These are phyloP conservation scores for Taphrina wiesneri DNA, from an alignment of 1,139 yeast genomes.

Conservation along the genomic window DNA sequence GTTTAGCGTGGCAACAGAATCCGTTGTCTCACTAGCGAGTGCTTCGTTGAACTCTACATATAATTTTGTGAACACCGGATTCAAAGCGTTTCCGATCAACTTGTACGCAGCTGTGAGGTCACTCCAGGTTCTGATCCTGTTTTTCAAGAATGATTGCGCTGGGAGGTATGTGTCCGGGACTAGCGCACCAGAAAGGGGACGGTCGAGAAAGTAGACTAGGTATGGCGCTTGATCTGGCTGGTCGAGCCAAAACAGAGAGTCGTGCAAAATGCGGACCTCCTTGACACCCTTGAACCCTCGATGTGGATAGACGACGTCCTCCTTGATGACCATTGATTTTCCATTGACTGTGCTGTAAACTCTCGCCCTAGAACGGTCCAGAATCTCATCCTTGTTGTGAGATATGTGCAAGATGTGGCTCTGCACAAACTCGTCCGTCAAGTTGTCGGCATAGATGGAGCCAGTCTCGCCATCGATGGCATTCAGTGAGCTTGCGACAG, in stretches of 20 bases:
- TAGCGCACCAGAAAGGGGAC: slow-evolving; percentile 22
- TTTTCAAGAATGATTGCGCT: not conserved
- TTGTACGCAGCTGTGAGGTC: not conserved
- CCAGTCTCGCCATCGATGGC: slow-evolving; percentile 26
- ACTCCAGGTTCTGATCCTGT: slow-evolving; percentile 2
- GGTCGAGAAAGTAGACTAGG: slow-evolving; percentile 32
- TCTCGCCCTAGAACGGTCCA: slow-evolving; percentile 45
- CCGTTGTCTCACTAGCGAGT: not conserved
- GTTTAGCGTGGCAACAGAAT: not conserved
- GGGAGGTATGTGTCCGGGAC: not conserved
- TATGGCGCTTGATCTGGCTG: slow-evolving; percentile 18
- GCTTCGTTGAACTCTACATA: slow-evolving; percentile 16
- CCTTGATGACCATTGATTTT: slow-evolving; percentile 34
- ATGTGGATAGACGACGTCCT: slow-evolving; percentile 29
- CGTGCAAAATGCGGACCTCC: slow-evolving; percentile 34
- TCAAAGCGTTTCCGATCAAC: not conserved
- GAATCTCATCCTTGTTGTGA: slow-evolving; percentile 16
- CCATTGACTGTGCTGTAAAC: slow-evolving; percentile 35
- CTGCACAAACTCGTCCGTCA: slow-evolving; percentile 27
- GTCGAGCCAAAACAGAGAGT: slow-evolving; percentile 32
- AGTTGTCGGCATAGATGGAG: not conserved
- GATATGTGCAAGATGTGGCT: slow-evolving; percentile 24
- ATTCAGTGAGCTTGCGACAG: slow-evolving; percentile 25
- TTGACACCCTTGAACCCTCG: slow-evolving; percentile 33
- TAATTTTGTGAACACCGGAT: slow-evolving; percentile 4